These are phyloP conservation scores for Eucalyptus albens DNA, from an alignment of 345 rosid genomes.

Conservation along the genomic window DNA sequence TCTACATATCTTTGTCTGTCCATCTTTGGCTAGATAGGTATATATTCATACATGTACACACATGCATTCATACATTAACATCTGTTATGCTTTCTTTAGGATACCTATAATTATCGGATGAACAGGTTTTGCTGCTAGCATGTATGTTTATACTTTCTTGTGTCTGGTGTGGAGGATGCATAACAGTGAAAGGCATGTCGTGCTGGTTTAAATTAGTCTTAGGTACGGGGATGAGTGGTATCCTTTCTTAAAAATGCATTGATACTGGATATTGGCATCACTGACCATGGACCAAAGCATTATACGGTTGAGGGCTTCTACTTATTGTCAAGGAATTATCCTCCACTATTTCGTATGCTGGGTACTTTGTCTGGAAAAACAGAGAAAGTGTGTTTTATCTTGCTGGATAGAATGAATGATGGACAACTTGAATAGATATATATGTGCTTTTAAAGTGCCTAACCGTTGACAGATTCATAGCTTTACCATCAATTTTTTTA, in stretches of 20 bases:
- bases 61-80: not conserved
- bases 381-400: not conserved
- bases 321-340: not conserved
- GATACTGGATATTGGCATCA: not conserved
- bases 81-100: not conserved
- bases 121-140: not conserved
- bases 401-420: not conserved
- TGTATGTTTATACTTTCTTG: not conserved
- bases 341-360: not conserved
- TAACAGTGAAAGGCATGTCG: not conserved
- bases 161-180: not conserved
- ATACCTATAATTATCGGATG: not conserved
- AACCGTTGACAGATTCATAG: not conserved
- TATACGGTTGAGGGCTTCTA: not conserved
- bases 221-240: not conserved
- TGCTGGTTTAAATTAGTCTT: not conserved
- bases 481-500: not conserved
- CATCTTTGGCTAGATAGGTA: not conserved
- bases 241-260: not conserved
- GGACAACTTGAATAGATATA: not conserved
- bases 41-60: not conserved
- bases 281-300: not conserved
- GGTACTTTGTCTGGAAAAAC: not conserved
- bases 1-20: not conserved
- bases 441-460: not conserved